Conservation (phyloP, 2,329 filamentous ascomycete species). For the Hymenoscyphus fraxineus region DNA sequence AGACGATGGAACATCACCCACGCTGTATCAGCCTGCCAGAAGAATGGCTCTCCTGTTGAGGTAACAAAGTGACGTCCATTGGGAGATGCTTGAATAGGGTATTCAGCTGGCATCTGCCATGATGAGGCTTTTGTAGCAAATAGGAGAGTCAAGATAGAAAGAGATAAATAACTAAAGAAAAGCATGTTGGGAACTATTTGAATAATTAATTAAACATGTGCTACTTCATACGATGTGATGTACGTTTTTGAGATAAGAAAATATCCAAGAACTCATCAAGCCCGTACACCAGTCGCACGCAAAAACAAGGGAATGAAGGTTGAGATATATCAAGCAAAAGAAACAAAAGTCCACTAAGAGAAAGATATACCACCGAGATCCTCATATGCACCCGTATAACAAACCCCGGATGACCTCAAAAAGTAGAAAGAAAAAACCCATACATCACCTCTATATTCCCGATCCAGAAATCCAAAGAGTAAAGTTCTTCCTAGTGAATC, state of each 20-base stretch:
- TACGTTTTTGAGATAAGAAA: neutral
- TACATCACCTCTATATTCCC: neutral
- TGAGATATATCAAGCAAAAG: neutral
- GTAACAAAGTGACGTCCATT: slow-evolving; percentile 1
- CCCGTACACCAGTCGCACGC: too few species aligned
- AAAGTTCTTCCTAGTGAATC: neutral
- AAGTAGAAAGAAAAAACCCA: neutral
- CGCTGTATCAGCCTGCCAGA: slow-evolving; percentile 12
- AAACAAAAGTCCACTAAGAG: neutral
- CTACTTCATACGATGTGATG: neutral
- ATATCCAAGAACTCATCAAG: neutral
- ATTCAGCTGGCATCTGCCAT: neutral
- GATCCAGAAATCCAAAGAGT: neutral
- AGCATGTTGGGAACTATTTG: neutral
- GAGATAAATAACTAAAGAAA: neutral
- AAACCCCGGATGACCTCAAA: neutral
- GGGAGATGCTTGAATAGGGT: neutral
- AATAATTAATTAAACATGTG: neutral
- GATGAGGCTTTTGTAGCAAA: neutral
- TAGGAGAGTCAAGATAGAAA: neutral
- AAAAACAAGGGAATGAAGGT: neutral
- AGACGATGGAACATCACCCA: slow-evolving; percentile 12
- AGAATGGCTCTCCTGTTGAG: slow-evolving; percentile 3
- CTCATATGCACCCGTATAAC: neutral
- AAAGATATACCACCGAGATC: neutral